Base-by-base conservation (phyloP, 2,329 filamentous ascomycete genomes). In the Alternaria novae-zelandiae region DNA sequence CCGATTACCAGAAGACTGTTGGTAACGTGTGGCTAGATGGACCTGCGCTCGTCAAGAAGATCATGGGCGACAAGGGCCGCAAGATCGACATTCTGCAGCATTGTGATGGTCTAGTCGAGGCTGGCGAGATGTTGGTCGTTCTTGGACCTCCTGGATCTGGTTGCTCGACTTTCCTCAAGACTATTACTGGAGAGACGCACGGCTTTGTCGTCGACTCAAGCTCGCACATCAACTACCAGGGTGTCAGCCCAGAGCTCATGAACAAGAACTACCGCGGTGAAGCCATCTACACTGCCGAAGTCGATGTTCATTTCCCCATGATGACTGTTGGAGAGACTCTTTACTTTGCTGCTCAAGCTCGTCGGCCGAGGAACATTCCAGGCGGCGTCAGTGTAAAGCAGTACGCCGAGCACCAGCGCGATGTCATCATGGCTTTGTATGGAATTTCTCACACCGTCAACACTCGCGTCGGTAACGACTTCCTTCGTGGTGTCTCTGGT, bases 131-230 rank as follows among this genome's bases (percentile, higher is more conserved):
- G 89, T 80, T 93, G 26, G 89, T 93, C 15, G 91, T 93, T 3
- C 84, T 93, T 32, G 91, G 91, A 15, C 90, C 90, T 59, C 91
- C 91, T 3, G 83, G 82, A 63, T 84, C 83, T 64, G 91, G 91
- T 57, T 97, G 93, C 79, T 93, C 91, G 15, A 96, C 93, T 3
- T 90, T 96, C 67, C 84, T 97, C 61, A 96, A 96, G 83, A 92
- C 92, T 0, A 88, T 96, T 69, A 88, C 92, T 4, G 93, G 93
- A 64, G 92, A 96, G 80, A 92, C 91, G 21, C 90, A 94, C 70
- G 93, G 93, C 55, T 89, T 96, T 70, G 88, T 86, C 70, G 84
- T 96, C 13, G 91, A 93, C 51, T 82, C 90, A 4, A 82, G 83
- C 11, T 90, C 91, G 0, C 88, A 92, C 66, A 88, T 97, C 75